phyloP scores from a whole-genome alignment of 805 yeast genomes.

The Blastobotrys mokoenaii region DNA sequence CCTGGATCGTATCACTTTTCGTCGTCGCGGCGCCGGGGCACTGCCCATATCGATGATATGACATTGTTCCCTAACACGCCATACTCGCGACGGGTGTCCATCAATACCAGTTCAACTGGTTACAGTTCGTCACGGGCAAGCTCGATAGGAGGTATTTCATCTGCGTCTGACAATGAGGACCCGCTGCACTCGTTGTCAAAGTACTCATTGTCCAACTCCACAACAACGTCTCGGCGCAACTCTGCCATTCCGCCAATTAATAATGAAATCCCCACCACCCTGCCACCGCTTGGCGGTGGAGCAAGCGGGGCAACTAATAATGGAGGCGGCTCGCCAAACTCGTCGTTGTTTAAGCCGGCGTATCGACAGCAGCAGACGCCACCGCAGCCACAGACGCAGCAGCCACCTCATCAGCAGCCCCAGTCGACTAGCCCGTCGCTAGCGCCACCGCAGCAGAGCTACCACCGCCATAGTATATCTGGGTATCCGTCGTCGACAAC shows the following conservation, averaged over 20 bases:
- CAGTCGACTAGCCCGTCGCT: no score
- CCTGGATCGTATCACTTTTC: not conserved
- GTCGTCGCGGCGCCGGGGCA: no score
- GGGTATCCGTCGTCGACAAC: slow-evolving; percentile 6
- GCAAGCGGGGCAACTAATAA: no score
- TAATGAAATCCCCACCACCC: not conserved
- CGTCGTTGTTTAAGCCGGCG: no score
- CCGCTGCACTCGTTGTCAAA: slow-evolving; percentile 20
- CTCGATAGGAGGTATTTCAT: slow-evolving; percentile 21
- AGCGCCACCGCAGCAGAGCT: slow-evolving; percentile 1
- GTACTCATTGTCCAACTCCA: slow-evolving; percentile 18
- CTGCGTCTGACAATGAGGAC: slow-evolving; percentile 22
- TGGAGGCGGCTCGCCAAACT: no score
- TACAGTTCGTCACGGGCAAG: slow-evolving; percentile 16
- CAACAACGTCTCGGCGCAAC: slow-evolving; percentile 18
- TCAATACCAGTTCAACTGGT: slow-evolving; percentile 13
- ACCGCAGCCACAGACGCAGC: not conserved
- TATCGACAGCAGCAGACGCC: slow-evolving; percentile 1
- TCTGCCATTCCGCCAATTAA: slow-evolving; percentile 10
- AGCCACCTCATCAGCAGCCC: no score
- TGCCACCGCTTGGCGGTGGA: slow-evolving; percentile 1
- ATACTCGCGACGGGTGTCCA: slow-evolving; percentile 14
- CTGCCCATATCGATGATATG: no score
- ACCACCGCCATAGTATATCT: slow-evolving; percentile 8
- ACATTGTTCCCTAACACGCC: slow-evolving; percentile 4